Base-by-base conservation (phyloP, 805 yeast species). In the Lachancea nothofagi region DNA sequence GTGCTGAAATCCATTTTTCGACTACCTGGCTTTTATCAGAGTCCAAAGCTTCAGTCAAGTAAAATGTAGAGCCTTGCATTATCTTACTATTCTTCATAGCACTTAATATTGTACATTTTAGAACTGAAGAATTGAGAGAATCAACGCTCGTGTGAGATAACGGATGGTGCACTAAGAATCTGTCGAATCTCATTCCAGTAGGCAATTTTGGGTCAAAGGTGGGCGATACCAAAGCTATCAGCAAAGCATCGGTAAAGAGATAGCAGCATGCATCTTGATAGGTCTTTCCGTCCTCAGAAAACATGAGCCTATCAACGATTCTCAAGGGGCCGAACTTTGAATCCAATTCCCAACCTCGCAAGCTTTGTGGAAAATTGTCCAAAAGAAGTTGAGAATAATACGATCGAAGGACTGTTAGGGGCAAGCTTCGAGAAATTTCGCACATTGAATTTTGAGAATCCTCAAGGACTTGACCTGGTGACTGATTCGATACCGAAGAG, bases 1-100 rank as follows among this genome's bases (percentile, higher is more conserved):
- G 36, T 0, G 62, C 71, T 1, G 70, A 57, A 10, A 65, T 60
- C 72, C 72, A 68, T 49, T 67, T 67, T 47, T 66, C 64, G 25
- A 66, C 46, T 5, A 62, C 51, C 31, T 55, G 51, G 30, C 56
- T 52, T 0, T 62, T 47, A n/a, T 55, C 40, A 12, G 53, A 52
- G 33, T 64, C 43, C 7, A 56, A 28, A 15, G 55, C 41, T 42
- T 63, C 53, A 9, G 51, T 50, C 14, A 55, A 34, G 27, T 46
- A 52, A 23, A 53, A 35, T 10, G 49, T 36, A 4, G 30, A 20
- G 3, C 50, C 36, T 29, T 43, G 48, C 36, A 50, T 34, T n/a
- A 52, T 24, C n/a, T 22, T 29, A 2, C 30, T n/a, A 13, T 33
- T 24, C 7, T 24, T 25, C 26, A 33, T 24, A 6, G 14, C 24